Evolutionary conservation across 2,329 filamentous ascomycete genomes (phyloP).

Genomic region (Hypomyces perniciosus): DNA sequence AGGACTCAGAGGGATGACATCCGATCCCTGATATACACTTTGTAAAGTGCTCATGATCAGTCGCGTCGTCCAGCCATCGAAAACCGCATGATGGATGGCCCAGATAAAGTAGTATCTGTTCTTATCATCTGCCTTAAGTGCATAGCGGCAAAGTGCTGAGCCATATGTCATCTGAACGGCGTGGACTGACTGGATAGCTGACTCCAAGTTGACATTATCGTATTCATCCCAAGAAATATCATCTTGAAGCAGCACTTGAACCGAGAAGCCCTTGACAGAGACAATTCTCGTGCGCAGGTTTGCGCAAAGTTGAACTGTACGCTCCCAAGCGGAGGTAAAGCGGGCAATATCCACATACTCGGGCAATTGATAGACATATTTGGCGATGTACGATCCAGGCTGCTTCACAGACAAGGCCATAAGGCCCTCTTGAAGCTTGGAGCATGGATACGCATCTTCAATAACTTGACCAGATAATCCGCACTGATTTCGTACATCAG

Average conservation of each 20-base stretch:
- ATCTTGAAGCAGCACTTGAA: constrained; percentile 1
- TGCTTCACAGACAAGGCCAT: constrained; percentile 26
- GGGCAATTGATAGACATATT: constrained; percentile 25
- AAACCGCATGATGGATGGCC: constrained; percentile 3
- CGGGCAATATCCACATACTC: constrained; percentile 13
- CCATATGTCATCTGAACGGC: neutral
- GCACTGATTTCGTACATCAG: no score
- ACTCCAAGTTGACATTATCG: neutral
- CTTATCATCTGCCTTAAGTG: neutral
- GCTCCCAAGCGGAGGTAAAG: constrained; percentile 19
- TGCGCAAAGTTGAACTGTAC: neutral
- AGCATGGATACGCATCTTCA: constrained; percentile 28
- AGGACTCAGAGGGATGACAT: neutral
- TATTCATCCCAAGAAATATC: neutral
- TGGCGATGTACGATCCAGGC: constrained; percentile 16
- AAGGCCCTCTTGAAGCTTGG: constrained; percentile 33
- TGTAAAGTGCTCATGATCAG: neutral
- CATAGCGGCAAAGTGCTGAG: neutral
- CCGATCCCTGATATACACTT: neutral
- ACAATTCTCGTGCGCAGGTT: constrained; percentile 9
- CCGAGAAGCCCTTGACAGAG: neutral
- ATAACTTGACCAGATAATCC: neutral
- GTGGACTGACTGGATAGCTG: neutral
- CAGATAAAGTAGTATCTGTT: neutral
- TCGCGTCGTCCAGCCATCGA: constrained; percentile 3